Conservation (phyloP, 2,329 filamentous ascomycete species). For the Didymosphaeria variabile region DNA sequence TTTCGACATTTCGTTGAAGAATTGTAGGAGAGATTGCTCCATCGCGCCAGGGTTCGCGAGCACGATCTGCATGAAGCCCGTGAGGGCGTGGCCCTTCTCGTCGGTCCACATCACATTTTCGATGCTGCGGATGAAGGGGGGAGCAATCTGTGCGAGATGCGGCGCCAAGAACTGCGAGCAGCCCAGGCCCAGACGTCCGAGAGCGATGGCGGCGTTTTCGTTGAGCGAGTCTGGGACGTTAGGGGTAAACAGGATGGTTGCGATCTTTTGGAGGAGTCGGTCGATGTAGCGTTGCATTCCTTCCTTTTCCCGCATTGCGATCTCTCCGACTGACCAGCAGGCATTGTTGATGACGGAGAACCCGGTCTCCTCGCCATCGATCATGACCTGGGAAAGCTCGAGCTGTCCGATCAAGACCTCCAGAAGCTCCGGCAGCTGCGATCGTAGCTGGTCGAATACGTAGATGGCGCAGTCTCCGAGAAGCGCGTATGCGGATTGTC, state of each 20-base stretch:
- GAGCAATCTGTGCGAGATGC: constrained; percentile 80
- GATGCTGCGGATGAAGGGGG: constrained; percentile 83
- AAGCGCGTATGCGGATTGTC: constrained; percentile 94
- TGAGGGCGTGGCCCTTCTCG: constrained; percentile 93
- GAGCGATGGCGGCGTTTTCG: constrained; percentile 93
- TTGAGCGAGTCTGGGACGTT: constrained; percentile 86
- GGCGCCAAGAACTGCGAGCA: constrained; percentile 80
- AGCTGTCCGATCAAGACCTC: constrained; percentile 87
- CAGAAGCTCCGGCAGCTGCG: constrained; percentile 76
- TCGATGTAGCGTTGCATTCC: constrained; percentile 81
- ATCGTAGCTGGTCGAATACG: constrained; percentile 82
- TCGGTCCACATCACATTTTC: constrained; percentile 85
- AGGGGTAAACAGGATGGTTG: constrained; percentile 84
- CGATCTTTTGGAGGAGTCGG: constrained; percentile 77
- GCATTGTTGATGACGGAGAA: constrained; percentile 98
- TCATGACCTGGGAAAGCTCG: constrained; percentile 72
- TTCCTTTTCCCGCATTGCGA: constrained; percentile 78
- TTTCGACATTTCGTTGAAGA: constrained; percentile 83
- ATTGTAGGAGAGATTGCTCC: constrained; percentile 82
- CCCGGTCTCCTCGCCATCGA: constrained; percentile 82
- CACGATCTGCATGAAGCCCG: constrained; percentile 87
- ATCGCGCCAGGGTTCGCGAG: constrained; percentile 89
- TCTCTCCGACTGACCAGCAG: constrained; percentile 95
- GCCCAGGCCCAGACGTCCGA: constrained; percentile 85
- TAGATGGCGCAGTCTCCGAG: constrained; percentile 95